Percentiles rank a stretch among this genome's conserved stretches.
Evolutionary conservation across 2,329 filamentous ascomycete species (phyloP).

Genomic region (Emmonsia crescens): DNA sequence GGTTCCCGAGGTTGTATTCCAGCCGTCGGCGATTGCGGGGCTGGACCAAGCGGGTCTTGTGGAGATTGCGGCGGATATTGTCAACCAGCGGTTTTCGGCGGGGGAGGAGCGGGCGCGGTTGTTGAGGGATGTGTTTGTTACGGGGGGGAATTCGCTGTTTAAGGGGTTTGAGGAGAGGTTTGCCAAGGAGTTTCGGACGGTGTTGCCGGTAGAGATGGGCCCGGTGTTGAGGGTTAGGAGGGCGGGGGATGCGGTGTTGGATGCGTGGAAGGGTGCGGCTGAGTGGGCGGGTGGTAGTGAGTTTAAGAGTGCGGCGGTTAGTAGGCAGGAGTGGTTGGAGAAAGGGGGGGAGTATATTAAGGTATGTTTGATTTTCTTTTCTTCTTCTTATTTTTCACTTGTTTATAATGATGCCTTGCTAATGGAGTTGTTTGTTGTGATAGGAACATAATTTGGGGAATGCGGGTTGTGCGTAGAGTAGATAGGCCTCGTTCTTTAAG

Average conservation of each 20-base stretch:
- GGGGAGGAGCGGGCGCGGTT: conserved; percentile 54
- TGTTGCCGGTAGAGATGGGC: conserved; percentile 52
- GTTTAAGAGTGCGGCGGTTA: conserved; percentile 53
- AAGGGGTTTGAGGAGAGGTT: conserved; percentile 76
- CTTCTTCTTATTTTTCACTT: not conserved
- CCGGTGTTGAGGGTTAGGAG: conserved; percentile 58
- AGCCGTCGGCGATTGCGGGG: conserved; percentile 71
- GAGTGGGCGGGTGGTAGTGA: conserved; percentile 57
- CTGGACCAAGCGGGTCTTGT: conserved; percentile 87
- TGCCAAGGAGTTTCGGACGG: conserved; percentile 57
- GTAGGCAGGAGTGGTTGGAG: conserved; percentile 74
- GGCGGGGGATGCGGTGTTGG: conserved; percentile 65
- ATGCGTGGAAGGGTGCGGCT: conserved; percentile 90
- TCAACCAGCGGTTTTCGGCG: conserved; percentile 64
- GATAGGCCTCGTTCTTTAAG: not conserved
- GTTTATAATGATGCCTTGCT: not conserved
- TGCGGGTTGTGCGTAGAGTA: not conserved
- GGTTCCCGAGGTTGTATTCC: conserved; percentile 86
- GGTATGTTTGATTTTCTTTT: conserved; percentile 31
- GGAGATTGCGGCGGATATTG: conserved; percentile 82
- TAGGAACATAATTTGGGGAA: conserved; percentile 8
- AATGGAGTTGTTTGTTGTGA: not conserved
- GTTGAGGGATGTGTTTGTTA: conserved; percentile 80
- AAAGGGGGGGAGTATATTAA: conserved; percentile 93
- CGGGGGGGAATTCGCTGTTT: conserved; percentile 86